Conservation (phyloP, 139 green algal species). For the Volvox reticuliferus region DNA sequence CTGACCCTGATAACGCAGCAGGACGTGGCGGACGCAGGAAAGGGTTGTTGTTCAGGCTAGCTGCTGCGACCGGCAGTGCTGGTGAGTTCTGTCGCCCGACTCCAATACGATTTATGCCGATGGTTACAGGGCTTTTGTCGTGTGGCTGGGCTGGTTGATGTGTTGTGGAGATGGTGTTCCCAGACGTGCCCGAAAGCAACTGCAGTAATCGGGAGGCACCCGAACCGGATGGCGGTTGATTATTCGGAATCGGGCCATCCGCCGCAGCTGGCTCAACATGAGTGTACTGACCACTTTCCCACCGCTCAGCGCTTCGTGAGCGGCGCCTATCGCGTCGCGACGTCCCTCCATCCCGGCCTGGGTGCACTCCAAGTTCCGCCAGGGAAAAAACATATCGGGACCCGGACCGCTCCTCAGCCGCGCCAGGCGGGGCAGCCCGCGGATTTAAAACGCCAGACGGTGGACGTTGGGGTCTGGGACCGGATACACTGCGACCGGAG, state of each 20-base stretch:
- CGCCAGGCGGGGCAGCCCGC: background rate
- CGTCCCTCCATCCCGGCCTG: background rate
- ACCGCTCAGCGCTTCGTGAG: conserved; percentile 35
- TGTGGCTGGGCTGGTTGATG: no score
- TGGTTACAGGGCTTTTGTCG: no score
- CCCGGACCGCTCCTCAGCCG: no score
- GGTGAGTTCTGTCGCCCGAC: no score
- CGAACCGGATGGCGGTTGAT: no score
- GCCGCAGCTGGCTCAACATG: background rate
- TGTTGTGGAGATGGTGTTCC: no score
- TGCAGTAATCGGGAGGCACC: no score
- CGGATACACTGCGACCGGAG: conserved; percentile 33
- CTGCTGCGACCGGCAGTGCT: no score
- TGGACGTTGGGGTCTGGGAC: background rate
- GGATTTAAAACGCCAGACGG: background rate
- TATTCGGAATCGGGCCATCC: background rate
- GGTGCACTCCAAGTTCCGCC: background rate
- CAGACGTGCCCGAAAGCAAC: no score
- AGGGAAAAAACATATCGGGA: background rate
- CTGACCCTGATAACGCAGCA: background rate
- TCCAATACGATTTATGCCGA: no score
- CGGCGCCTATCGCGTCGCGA: background rate
- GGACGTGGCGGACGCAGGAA: conserved; percentile 2
- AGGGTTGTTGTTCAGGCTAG: conserved; percentile 8
- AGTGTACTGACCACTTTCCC: background rate